These are phyloP conservation scores for Chloroidium sp. DNA, from an alignment of 163 green algal species.

Conservation along the genomic window DNA sequence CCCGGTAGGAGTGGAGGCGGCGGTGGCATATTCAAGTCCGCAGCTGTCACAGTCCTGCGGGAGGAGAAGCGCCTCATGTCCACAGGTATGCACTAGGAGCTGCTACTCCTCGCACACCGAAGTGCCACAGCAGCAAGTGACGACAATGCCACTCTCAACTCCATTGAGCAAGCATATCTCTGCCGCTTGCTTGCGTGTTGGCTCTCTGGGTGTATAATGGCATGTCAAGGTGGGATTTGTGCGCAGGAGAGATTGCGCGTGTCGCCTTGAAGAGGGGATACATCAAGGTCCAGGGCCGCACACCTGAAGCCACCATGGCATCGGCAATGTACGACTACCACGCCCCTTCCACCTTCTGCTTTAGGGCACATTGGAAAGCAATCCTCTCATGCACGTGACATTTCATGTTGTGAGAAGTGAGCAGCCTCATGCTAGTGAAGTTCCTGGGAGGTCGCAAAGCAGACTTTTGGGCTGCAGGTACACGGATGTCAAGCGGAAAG, in stretches of 20 bases:
- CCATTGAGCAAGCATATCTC: too few relatives aligned
- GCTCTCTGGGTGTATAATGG: neutral
- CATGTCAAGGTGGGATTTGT: neutral
- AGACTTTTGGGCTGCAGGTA: conserved; percentile 22
- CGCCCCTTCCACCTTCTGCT: too few relatives aligned
- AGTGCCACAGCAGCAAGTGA: too few relatives aligned
- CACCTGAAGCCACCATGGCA: conserved; percentile 74
- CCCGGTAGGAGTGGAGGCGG: conserved; percentile 6
- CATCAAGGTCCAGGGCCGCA: conserved; percentile 63
- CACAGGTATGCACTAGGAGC: conserved; percentile 26
- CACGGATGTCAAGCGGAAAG: conserved; percentile 69
- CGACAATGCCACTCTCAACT: too few relatives aligned
- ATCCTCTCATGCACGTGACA: too few relatives aligned
- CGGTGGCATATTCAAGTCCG: conserved; percentile 59
- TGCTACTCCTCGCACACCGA: too few relatives aligned
- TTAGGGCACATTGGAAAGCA: too few relatives aligned
- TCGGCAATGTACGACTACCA: conserved; percentile 28
- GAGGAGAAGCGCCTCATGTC: conserved; percentile 46
- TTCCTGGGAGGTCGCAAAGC: too few relatives aligned
- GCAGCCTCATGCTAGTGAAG: too few relatives aligned
- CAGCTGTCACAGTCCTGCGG: conserved; percentile 44
- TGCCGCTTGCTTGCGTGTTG: too few relatives aligned
- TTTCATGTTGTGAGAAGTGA: too few relatives aligned
- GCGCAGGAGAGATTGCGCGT: conserved; percentile 58
- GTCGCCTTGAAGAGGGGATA: conserved; percentile 43